These are phyloP conservation scores for Hymenoscyphus infarciens DNA, from an alignment of 2,329 filamentous ascomycete species.

Conservation along the genomic window DNA sequence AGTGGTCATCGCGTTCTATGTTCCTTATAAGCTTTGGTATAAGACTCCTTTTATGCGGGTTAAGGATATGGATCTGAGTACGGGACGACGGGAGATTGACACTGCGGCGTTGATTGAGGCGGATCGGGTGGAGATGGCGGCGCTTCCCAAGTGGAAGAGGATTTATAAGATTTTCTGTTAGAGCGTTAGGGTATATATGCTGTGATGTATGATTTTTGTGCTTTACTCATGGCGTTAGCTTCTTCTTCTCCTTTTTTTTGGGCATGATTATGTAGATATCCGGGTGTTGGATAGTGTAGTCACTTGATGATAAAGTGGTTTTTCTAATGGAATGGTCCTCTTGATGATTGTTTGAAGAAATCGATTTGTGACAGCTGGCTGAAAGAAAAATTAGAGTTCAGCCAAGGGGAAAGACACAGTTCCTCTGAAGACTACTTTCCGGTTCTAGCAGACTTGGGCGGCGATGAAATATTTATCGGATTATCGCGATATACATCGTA, in stretches of 20 bases:
- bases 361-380: too few species aligned
- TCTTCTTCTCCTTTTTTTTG: not conserved
- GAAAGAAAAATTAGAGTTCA: too few species aligned
- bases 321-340: not conserved
- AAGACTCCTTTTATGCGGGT: slow-evolving; percentile 62
- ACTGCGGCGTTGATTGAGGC: slow-evolving; percentile 72
- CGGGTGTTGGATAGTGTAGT: not conserved
- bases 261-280: not conserved
- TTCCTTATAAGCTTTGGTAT: slow-evolving; percentile 47
- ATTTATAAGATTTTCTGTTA: slow-evolving; percentile 70
- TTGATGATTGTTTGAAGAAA: too few species aligned
- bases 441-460: too few species aligned
- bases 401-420: too few species aligned
- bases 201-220: not conserved
- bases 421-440: too few species aligned
- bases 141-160: slow-evolving; percentile 73
- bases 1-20: slow-evolving; percentile 41
- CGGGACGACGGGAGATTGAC: slow-evolving; percentile 79
- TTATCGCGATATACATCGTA: too few species aligned
- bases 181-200: not conserved
- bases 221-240: not conserved
- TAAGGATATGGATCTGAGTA: slow-evolving; percentile 78
- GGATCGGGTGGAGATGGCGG: slow-evolving; percentile 67
- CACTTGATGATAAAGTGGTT: not conserved
- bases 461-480: too few species aligned